Base-by-base conservation (phyloP, 352 stramenopile genomes). In the Bremia lactucae region DNA sequence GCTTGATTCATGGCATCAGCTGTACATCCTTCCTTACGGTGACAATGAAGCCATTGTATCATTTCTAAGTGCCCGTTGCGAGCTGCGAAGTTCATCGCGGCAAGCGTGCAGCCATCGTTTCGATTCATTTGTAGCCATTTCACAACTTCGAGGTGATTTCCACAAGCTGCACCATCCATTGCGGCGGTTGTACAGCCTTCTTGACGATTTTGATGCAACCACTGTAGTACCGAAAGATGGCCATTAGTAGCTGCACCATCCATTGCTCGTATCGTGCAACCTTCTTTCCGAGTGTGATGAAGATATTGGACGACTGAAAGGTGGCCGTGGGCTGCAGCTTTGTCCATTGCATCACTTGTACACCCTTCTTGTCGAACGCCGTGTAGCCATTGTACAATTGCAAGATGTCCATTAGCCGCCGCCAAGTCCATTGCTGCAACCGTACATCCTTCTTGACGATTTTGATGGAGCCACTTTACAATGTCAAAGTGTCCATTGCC, bases 21-120 rank as follows among this genome's bases (percentile, higher is more conserved):
- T 0, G 60, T 64, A 24, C 56, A 72, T 1, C 59, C 59, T 47
- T 78, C 62, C 0, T 47, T 26, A 13, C 61, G 58, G 44, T 68
- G 24, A 14, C 22, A 29, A 28, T 76, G 65, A 2, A 76, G 36
- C 21, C 55, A 76, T 26, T 55, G 52, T 1, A 76, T 52, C 13
- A 76, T 38, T 16, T 72, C 50, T 5, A 69, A 69, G 25, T 57
- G 49, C 0, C 53, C 49, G 26, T 61, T 52, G 0, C 31, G 47
- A 11, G 58, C 58, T 0, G 58, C 48, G 0, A 52, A 20, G 16
- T 64, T 50, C 53, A 63, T 64, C 10, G 52, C 53, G 3, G 15
- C 42, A 15, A 41, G 6, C 3, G 58, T 62, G 14, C 53, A 51
- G 2, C 48, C 53, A 15, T 62, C 48, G 7, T 47, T 43, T 1